Conservation (phyloP, 1,284 basidiomycete species). For the Sutorius eximius region DNA sequence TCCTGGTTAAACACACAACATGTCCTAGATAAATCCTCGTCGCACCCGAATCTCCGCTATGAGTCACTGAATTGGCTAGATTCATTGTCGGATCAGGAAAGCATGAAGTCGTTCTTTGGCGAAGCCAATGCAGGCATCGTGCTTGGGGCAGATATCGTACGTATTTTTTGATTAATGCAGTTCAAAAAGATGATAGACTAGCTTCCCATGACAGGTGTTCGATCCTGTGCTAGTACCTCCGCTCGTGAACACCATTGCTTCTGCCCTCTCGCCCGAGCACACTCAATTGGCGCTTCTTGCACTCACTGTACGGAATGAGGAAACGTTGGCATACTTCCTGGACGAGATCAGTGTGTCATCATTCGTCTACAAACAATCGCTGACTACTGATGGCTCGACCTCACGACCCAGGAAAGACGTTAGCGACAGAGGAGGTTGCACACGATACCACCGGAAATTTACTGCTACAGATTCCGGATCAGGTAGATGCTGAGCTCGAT, state of each 20-base stretch:
- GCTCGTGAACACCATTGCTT: slow-evolving; percentile 50
- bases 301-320: slow-evolving; percentile 52
- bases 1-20: not conserved
- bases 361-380: not conserved
- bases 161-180: slow-evolving; percentile 10
- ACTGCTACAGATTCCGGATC: slow-evolving; percentile 18
- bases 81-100: slow-evolving; percentile 40
- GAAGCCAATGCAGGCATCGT: slow-evolving; percentile 54
- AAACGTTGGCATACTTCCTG: slow-evolving; percentile 44
- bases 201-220: slow-evolving; percentile 52
- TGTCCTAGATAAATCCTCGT: slow-evolving; percentile 50
- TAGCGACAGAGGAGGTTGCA: slow-evolving; percentile 25
- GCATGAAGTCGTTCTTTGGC: slow-evolving; percentile 33
- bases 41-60: slow-evolving; percentile 46
- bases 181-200: not conserved
- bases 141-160: slow-evolving; percentile 70
- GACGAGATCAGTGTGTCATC: slow-evolving; percentile 37
- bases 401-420: slow-evolving; percentile 25
- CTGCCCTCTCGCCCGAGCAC: slow-evolving; percentile 41
- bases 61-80: slow-evolving; percentile 63
- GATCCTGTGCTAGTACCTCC: slow-evolving; percentile 62
- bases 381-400: not conserved
- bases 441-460: slow-evolving; percentile 16
- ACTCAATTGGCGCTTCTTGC: slow-evolving; percentile 52
- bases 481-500: slow-evolving; percentile 30